Evolutionary conservation across 1,284 basidiomycete species (phyloP).

Genomic region (Apiotrichum porosum): DNA sequence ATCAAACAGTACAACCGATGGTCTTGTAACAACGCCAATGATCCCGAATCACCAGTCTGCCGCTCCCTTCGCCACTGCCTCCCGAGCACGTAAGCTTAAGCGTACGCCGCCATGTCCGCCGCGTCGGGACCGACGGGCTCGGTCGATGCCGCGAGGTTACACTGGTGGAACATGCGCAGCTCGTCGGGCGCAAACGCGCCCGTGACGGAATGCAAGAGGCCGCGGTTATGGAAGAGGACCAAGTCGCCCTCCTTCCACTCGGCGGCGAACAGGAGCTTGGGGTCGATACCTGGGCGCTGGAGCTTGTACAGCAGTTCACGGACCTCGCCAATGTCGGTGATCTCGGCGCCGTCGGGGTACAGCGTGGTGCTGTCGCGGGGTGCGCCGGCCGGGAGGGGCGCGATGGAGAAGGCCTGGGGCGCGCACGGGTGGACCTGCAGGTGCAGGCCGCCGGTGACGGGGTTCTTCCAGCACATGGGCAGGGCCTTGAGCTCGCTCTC

Average conservation of each 20-base stretch:
- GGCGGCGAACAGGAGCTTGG: constrained; percentile 50
- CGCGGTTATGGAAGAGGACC: constrained; percentile 68
- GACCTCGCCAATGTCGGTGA: constrained; percentile 65
- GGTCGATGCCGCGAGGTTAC: constrained; percentile 70
- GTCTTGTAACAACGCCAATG: too few species aligned
- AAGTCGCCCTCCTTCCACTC: constrained; percentile 64
- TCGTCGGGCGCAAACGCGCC: constrained; percentile 66
- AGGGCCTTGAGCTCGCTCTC: constrained; percentile 65
- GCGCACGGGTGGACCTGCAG: constrained; percentile 73
- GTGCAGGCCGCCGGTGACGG: constrained; percentile 66
- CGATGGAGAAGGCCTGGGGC: constrained; percentile 57
- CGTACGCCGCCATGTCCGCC: constrained; percentile 61
- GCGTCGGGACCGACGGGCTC: constrained; percentile 62
- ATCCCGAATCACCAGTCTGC: neutral
- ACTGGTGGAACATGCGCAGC: constrained; percentile 73
- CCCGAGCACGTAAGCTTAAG: too few species aligned
- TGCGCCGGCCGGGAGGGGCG: constrained; percentile 60
- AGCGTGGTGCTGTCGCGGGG: constrained; percentile 40
- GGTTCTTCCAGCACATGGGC: constrained; percentile 79
- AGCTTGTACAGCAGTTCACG: constrained; percentile 69
- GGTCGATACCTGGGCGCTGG: constrained; percentile 74
- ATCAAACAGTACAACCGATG: too few species aligned
- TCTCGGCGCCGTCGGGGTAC: constrained; percentile 67
- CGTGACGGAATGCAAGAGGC: constrained; percentile 70
- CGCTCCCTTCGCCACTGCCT: neutral